Conservation (phyloP, 2,329 filamentous ascomycete genomes). For the Alternaria sp. region DNA sequence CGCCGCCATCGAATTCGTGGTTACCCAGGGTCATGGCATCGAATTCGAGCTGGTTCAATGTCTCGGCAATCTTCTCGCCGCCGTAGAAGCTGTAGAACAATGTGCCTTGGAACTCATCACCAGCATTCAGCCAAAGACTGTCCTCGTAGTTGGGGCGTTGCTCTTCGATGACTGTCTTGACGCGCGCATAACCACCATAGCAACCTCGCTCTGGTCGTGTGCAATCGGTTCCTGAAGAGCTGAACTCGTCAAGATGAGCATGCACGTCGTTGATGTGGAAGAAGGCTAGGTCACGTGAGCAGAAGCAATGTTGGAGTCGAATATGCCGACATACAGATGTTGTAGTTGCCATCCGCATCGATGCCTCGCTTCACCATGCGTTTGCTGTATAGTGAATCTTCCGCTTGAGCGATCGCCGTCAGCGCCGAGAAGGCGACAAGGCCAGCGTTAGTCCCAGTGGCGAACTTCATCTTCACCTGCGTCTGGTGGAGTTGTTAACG, state of each 20-base stretch:
- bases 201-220: constrained; percentile 65
- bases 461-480: constrained; percentile 35
- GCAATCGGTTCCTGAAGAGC: constrained; percentile 69
- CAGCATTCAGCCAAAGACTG: constrained; percentile 70
- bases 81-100: constrained; percentile 73
- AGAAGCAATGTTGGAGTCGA: not conserved
- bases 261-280: constrained; percentile 77
- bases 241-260: constrained; percentile 71
- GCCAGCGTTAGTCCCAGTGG: constrained; percentile 18
- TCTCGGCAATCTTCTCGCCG: constrained; percentile 73
- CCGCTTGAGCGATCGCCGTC: constrained; percentile 26
- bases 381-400: constrained; percentile 44
- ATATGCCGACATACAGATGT: constrained; percentile 39
- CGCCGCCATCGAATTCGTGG: constrained; percentile 70
- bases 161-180: constrained; percentile 68
- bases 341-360: constrained; percentile 46
- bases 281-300: constrained; percentile 56
- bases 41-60: constrained; percentile 71
- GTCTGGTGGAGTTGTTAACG: not conserved
- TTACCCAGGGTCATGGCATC: constrained; percentile 67
- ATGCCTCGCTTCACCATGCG: constrained; percentile 44
- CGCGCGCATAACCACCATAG: constrained; percentile 70
- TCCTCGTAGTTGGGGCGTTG: constrained; percentile 67
- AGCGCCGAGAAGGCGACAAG: constrained; percentile 36
- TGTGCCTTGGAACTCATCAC: constrained; percentile 76